Evolutionary conservation across 768 basidiomycete genomes (phyloP).

Genomic region (Mycena venus): DNA sequence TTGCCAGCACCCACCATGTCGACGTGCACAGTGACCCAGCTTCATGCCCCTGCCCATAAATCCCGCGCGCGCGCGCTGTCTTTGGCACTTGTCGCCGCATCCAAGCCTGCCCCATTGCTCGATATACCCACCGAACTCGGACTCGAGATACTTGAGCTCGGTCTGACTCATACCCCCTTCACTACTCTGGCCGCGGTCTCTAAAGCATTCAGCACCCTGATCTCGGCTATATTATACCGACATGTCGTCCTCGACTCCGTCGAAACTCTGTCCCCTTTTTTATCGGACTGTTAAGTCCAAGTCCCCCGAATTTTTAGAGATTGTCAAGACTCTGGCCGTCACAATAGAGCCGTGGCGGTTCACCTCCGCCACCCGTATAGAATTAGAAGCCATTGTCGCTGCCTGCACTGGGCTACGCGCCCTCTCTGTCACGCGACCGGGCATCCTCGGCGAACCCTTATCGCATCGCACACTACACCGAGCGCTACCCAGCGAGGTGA

Average conservation of each 20-base stretch:
- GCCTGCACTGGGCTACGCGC: constrained; percentile 50
- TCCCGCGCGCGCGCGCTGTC: constrained; percentile 33
- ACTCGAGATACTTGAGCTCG: constrained; percentile 51
- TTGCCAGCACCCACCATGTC: constrained; percentile 13
- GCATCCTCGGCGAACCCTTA: constrained; percentile 30
- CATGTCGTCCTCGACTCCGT: constrained; percentile 51
- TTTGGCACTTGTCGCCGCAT: constrained; percentile 27
- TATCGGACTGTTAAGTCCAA: constrained; percentile 49
- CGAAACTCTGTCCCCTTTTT: constrained; percentile 48
- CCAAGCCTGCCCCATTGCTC: constrained; percentile 41
- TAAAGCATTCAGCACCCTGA: constrained; percentile 45
- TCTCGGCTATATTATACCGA: constrained; percentile 54
- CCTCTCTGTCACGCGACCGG: constrained; percentile 39
- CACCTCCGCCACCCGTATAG: constrained; percentile 24
- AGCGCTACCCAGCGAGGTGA: constrained; percentile 40
- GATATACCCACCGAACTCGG: constrained; percentile 54
- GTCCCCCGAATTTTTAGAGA: constrained; percentile 41
- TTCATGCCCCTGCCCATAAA: constrained; percentile 13
- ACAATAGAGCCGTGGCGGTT: constrained; percentile 42
- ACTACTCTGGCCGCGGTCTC: constrained; percentile 46
- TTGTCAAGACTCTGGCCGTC: constrained; percentile 53
- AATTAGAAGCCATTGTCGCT: constrained; percentile 45
- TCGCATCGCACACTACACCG: constrained; percentile 18
- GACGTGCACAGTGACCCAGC: neutral
- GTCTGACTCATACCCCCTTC: constrained; percentile 46